Evolutionary conservation across 1,139 yeast species (phyloP).

Genomic region (Yamadazyma spencermartinsiae): DNA sequence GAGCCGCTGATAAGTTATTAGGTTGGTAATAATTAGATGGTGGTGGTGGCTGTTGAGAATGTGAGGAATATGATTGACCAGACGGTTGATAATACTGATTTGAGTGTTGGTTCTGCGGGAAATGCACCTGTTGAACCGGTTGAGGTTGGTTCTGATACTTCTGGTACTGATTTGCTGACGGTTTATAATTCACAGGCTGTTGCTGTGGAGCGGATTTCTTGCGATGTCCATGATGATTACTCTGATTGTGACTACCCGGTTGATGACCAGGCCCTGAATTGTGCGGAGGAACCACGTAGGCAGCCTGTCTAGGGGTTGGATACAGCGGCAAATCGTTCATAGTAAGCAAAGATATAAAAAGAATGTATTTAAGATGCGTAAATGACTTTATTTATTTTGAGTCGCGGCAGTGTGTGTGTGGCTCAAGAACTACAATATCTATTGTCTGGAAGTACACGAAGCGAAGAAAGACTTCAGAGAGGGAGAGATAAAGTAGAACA

Average conservation of each 20-base stretch:
- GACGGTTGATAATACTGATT: conserved; percentile 13
- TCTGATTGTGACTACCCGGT: background rate
- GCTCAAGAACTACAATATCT: too few relatives aligned
- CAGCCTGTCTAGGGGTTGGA: conserved; percentile 51
- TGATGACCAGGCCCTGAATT: conserved; percentile 4
- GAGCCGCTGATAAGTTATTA: conserved; percentile 13
- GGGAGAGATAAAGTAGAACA: too few relatives aligned
- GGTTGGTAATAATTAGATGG: conserved; percentile 15
- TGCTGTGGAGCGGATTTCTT: conserved; percentile 6
- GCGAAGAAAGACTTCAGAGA: too few relatives aligned
- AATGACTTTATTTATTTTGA: background rate
- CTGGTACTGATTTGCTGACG: conserved; percentile 9
- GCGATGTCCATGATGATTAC: background rate
- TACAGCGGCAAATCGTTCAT: conserved; percentile 47
- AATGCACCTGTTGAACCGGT: conserved; percentile 13
- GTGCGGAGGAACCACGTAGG: conserved; percentile 28
- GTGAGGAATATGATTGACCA: conserved; percentile 5
- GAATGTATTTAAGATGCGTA: background rate
- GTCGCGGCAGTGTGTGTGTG: background rate
- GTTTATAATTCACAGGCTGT: conserved; percentile 11
- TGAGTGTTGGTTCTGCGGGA: conserved; percentile 14
- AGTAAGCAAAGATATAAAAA: conserved; percentile 6
- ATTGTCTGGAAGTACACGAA: too few relatives aligned
- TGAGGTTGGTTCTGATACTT: conserved; percentile 6
- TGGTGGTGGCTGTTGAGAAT: conserved; percentile 14